A percentile compares a stretch with the other conserved stretches of the same genome.
These are phyloP conservation scores for Coleophoma eucalyptorum DNA, from an alignment of 2,329 filamentous ascomycete species.

Conservation along the genomic window DNA sequence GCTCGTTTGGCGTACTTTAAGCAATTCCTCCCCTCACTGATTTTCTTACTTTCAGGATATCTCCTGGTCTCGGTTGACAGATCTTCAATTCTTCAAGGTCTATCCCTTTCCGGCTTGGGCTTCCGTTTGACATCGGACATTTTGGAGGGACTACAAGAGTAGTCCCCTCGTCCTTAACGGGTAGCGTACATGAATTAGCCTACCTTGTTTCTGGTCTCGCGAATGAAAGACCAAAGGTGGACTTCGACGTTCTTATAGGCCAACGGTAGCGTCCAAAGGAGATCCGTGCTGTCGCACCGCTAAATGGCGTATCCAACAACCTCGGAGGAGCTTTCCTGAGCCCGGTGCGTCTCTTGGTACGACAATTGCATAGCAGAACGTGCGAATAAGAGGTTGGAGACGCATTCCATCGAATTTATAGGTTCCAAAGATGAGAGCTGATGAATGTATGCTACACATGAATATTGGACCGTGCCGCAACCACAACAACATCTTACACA, in stretches of 20 bases:
- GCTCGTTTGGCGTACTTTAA: too few relatives aligned
- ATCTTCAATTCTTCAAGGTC: constrained; percentile 6
- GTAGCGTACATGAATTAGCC: constrained; percentile 7
- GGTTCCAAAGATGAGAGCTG: constrained; percentile 18
- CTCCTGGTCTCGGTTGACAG: constrained; percentile 1
- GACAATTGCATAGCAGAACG: not conserved
- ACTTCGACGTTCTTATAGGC: constrained; percentile 17
- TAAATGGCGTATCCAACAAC: constrained; percentile 1
- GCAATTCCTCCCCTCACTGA: too few relatives aligned
- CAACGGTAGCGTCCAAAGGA: constrained; percentile 1
- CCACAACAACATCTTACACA: not conserved
- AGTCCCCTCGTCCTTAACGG: constrained; percentile 3
- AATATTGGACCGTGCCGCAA: constrained; percentile 3
- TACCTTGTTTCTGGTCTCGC: constrained; percentile 1
- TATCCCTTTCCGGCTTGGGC: not conserved
- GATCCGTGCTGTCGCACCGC: constrained; percentile 1
- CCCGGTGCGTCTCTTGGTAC: not conserved
- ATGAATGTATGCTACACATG: constrained; percentile 5
- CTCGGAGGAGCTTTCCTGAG: not conserved
- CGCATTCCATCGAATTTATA: constrained; percentile 12
- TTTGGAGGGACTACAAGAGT: constrained; percentile 2
- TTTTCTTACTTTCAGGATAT: too few relatives aligned
- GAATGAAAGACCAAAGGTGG: constrained; percentile 16
- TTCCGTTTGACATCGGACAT: constrained; percentile 1
- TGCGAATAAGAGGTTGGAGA: constrained; percentile 14